These are phyloP conservation scores for Olyra latifolia DNA, from an alignment of 176 grass and related monocot genomes.

Conservation along the genomic window DNA sequence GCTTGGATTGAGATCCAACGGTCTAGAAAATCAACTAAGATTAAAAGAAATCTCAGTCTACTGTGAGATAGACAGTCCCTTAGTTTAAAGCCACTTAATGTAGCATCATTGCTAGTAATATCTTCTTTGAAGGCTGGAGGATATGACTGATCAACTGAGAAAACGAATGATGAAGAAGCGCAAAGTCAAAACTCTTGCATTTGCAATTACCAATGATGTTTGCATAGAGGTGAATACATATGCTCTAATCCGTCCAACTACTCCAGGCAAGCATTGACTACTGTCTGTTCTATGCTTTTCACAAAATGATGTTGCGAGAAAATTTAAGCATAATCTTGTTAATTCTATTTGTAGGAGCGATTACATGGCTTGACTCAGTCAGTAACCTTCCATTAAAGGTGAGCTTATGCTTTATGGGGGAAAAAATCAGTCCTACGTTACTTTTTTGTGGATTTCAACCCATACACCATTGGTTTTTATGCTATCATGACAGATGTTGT, in stretches of 20 bases:
- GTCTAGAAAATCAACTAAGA: too few species aligned
- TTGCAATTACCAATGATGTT: slow-evolving; percentile 78
- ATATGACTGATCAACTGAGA: slow-evolving; percentile 87
- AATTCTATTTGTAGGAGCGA: slow-evolving; percentile 58
- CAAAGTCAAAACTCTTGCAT: slow-evolving; percentile 84
- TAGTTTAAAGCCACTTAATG: not conserved
- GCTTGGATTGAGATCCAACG: too few species aligned
- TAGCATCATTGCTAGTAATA: slow-evolving; percentile 18
- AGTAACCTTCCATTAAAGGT: slow-evolving; percentile 98
- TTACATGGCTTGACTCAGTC: slow-evolving; percentile 88
- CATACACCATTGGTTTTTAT: not conserved
- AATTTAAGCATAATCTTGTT: slow-evolving; percentile 12
- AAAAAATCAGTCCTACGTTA: not conserved
- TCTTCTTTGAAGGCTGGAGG: slow-evolving; percentile 64
- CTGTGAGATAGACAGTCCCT: too few species aligned
- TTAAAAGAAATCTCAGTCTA: too few species aligned
- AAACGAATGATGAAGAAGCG: slow-evolving; percentile 90
- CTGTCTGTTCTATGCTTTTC: slow-evolving; percentile 33
- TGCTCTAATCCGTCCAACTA: slow-evolving; percentile 74
- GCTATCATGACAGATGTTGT: slow-evolving; percentile 14
- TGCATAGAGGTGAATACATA: slow-evolving; percentile 94
- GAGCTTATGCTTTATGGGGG: slow-evolving; percentile 11
- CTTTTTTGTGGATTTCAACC: not conserved
- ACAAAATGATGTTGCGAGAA: slow-evolving; percentile 7
- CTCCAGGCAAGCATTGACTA: slow-evolving; percentile 56